Conservation (phyloP, 164 flowering plant genomes). For the Buxus sempervirens region DNA sequence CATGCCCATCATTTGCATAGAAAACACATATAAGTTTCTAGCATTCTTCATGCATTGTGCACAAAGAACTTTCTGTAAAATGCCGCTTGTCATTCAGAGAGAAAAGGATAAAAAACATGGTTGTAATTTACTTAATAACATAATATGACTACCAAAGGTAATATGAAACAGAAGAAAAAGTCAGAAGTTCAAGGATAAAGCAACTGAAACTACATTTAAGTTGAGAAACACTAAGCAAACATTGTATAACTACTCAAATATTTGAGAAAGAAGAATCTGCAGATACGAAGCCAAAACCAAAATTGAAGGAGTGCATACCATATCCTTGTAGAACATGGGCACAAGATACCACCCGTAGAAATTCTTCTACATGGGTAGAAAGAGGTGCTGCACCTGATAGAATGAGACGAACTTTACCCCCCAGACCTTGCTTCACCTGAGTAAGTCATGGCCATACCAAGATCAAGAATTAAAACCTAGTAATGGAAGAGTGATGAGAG, state of each 20-base stretch:
- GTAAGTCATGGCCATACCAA: constrained; percentile 6
- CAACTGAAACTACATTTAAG: neutral
- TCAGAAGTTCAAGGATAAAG: neutral
- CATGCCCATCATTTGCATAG: neutral
- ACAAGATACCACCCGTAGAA: constrained; percentile 85
- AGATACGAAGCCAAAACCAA: neutral
- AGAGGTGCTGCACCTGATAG: constrained; percentile 98
- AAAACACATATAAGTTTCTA: too few species aligned
- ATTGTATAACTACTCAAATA: neutral
- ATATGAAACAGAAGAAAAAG: neutral
- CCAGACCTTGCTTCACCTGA: constrained; percentile 89
- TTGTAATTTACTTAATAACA: too few species aligned
- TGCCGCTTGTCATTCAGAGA: too few species aligned
- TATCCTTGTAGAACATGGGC: constrained; percentile 98
- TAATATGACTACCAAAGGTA: too few species aligned
- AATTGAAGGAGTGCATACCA: constrained; percentile 41
- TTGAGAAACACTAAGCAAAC: too few species aligned
- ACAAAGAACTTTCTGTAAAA: neutral
- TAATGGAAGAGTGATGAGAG: neutral
- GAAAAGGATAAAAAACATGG: too few species aligned
- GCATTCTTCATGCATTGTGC: neutral
- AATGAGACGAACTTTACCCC: constrained; percentile 83
- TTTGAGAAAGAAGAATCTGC: neutral
- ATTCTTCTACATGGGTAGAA: constrained; percentile 74
- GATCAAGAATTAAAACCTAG: neutral